Base-by-base conservation (phyloP, 2,329 filamentous ascomycete species). In the Dactylellina parvicollis region DNA sequence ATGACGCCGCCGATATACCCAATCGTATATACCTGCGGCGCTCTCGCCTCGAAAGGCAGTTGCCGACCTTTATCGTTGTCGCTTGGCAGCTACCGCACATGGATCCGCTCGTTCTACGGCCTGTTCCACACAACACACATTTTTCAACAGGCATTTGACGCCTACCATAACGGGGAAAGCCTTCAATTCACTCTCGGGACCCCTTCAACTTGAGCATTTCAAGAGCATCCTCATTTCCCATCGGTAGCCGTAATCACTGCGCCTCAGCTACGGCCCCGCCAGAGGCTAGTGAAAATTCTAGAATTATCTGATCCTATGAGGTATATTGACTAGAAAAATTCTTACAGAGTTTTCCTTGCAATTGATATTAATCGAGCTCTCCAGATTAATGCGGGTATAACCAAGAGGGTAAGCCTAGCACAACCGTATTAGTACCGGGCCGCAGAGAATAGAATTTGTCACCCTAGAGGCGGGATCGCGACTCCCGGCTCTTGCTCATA, bases 121-220 rank as follows among this genome's bases (percentile, higher is more conserved):
- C 65, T 64, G 66, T 59, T 52, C 36, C 18, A 26, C 57, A 56
- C 69, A 73, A 73, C 69, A 38, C 69, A 73, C 38, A 61, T 66
- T 61, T 50, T 54, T 60, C 69, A 73, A 73, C 69, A 66, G 34
- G 50, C 32, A 36, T 36, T 66, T 59, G 46, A 42, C 60, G 54
- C 69, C 69, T 73, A 60, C 69, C 46, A 22, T 10, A 60, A 54
- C 28, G 3, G 60, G 69, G 47, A 73, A 66, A 16, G 57, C 12
- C 22, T 20, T 24, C 10, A 28, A 18, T 28, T 8, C 44, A 47
- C 10, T 5, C 14, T n/a, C 44, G 24, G 54, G 46, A 38, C 32
- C 38, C 38, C 2, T 12, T 59, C 46, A 10, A 20, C n/a, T n/a
- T n/a, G n/a, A n/a, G n/a, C n/a, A n/a, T n/a, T n/a, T n/a, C n/a